Percentiles rank a stretch among this genome's conserved stretches.
These are phyloP conservation scores for Colletotrichum tanaceti DNA, from an alignment of 2,329 filamentous ascomycete genomes.

Conservation along the genomic window DNA sequence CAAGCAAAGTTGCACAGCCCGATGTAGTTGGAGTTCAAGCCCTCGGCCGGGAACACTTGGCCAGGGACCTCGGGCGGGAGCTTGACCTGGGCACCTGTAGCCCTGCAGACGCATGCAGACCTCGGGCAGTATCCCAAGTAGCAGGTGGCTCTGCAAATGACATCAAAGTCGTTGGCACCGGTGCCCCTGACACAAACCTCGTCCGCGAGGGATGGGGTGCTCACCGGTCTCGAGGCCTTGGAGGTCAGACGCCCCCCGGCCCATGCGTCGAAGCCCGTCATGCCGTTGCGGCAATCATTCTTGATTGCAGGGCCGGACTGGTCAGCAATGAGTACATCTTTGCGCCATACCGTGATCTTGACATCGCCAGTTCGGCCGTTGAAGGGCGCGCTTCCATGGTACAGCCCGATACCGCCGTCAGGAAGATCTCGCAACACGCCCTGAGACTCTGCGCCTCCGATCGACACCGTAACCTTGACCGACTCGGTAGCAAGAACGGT, in stretches of 20 bases:
- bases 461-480: neutral
- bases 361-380: constrained; percentile 44
- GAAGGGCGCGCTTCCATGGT: constrained; percentile 45
- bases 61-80: neutral
- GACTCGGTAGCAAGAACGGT: neutral
- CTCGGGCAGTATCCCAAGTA: constrained; percentile 46
- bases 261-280: constrained; percentile 29
- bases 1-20: constrained; percentile 14
- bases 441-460: neutral
- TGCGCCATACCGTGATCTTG: constrained; percentile 49
- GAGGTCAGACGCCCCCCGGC: constrained; percentile 15
- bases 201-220: neutral
- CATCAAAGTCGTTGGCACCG: constrained; percentile 44
- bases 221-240: neutral
- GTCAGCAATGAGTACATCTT: neutral
- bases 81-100: neutral
- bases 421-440: constrained; percentile 3
- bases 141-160: constrained; percentile 50
- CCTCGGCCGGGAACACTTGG: neutral
- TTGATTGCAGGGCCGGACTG: neutral
- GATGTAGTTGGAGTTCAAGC: neutral
- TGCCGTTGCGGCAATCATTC: constrained; percentile 6
- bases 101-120: constrained; percentile 38
- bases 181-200: constrained; percentile 44
- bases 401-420: constrained; percentile 44